A percentile compares a stretch with the other conserved stretches of the same genome.
Evolutionary conservation across 208 protist species (phyloP).

Genomic region (Leishmania tropica): DNA sequence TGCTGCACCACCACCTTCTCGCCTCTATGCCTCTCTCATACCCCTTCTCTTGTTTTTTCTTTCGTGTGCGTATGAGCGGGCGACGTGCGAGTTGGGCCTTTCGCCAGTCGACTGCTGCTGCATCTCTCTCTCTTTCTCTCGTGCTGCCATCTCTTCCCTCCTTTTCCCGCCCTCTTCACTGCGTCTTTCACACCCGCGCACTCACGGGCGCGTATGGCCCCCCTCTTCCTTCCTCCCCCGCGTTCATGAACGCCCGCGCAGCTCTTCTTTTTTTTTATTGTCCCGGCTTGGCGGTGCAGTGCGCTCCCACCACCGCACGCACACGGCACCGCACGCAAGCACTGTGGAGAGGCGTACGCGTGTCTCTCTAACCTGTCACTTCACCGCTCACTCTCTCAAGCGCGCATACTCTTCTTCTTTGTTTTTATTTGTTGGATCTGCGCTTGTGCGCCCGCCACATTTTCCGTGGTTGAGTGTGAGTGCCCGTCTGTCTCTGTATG

Average conservation of each 20-base stretch:
- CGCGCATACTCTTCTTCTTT: neutral
- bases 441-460: neutral
- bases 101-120: neutral
- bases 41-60: neutral
- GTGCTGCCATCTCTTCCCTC: neutral
- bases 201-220: neutral
- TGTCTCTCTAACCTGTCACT: neutral
- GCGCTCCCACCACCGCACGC: neutral
- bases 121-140: neutral
- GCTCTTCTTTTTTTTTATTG: too few species aligned
- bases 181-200: neutral
- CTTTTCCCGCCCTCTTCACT: neutral
- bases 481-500: neutral
- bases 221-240: neutral
- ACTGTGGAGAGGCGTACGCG: neutral
- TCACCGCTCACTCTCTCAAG: neutral
- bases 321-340: constrained; percentile 3
- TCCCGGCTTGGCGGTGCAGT: too few species aligned
- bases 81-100: neutral
- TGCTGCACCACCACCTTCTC: neutral
- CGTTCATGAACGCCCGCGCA: too few species aligned
- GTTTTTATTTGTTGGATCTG: constrained; percentile 20
- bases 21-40: neutral
- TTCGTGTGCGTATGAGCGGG: neutral
- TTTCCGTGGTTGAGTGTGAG: neutral